A percentile compares a stretch with the other conserved stretches of the same genome.
Conservation (phyloP, 768 basidiomycete genomes). For the Suillus lakei region DNA sequence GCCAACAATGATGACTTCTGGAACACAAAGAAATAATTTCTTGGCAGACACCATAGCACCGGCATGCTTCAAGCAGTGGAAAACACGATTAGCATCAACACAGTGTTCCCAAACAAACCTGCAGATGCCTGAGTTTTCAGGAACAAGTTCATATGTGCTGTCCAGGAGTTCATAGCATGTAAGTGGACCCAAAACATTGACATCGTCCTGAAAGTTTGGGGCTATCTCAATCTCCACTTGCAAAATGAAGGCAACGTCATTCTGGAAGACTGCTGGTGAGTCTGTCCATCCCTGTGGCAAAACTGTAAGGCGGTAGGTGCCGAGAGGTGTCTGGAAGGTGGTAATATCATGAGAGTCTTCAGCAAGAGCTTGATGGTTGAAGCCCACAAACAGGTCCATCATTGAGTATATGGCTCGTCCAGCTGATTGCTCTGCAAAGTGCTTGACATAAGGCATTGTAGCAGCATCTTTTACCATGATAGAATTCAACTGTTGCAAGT, state of each 20-base stretch:
- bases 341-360: too few species aligned
- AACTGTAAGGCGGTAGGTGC: constrained; percentile 23
- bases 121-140: constrained; percentile 33
- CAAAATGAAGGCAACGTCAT: constrained; percentile 31
- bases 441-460: constrained; percentile 15
- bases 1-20: too few species aligned
- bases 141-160: constrained; percentile 21
- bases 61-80: constrained; percentile 23
- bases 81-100: constrained; percentile 36
- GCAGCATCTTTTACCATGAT: constrained; percentile 9
- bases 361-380: not conserved
- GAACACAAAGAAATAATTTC: too few species aligned
- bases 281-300: constrained; percentile 50
- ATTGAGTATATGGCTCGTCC: constrained; percentile 8
- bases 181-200: constrained; percentile 27
- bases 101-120: constrained; percentile 44
- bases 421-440: constrained; percentile 20
- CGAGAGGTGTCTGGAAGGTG: too few species aligned
- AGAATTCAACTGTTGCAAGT: constrained; percentile 25
- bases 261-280: constrained; percentile 44
- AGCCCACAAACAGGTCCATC: constrained; percentile 7
- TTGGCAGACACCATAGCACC: too few species aligned
- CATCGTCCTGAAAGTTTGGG: constrained; percentile 28
- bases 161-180: constrained; percentile 25
- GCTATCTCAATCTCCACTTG: constrained; percentile 14